Conservation (phyloP, 1,139 yeast genomes). For the Suhomyces bokatorum region DNA sequence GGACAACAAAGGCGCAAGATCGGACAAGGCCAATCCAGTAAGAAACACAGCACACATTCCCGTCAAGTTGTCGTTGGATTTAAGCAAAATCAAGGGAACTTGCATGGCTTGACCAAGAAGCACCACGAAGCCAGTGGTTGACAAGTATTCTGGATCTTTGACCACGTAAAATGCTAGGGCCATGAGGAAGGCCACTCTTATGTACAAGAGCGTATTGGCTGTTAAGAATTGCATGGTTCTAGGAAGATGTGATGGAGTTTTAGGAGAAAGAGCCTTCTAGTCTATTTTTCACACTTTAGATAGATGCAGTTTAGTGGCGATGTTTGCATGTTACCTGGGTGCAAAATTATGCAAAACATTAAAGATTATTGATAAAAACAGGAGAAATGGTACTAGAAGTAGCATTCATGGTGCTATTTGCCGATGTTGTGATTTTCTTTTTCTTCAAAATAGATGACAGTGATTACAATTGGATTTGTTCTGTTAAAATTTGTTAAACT, state of each 20-base stretch:
- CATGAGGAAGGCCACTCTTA: slow-evolving; percentile 49
- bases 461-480: no score
- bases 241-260: neutral
- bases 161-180: slow-evolving; percentile 45
- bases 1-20: slow-evolving; percentile 59
- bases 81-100: slow-evolving; percentile 41
- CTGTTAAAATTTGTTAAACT: no score
- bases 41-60: slow-evolving; percentile 53
- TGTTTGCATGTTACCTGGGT: neutral
- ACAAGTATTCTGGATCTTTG: slow-evolving; percentile 40
- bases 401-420: no score
- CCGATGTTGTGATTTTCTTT: no score
- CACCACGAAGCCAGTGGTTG: slow-evolving; percentile 51
- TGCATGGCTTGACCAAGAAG: slow-evolving; percentile 58
- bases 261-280: neutral
- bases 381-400: no score
- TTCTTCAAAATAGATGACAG: no score
- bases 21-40: slow-evolving; percentile 47
- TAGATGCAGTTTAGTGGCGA: neutral
- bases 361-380: no score
- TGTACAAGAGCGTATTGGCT: slow-evolving; percentile 49
- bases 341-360: neutral
- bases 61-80: slow-evolving; percentile 49
- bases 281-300: neutral
- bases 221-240: slow-evolving; percentile 57